These are phyloP conservation scores for Parietaria judaica DNA, from an alignment of 306 rosid species.

Conservation along the genomic window DNA sequence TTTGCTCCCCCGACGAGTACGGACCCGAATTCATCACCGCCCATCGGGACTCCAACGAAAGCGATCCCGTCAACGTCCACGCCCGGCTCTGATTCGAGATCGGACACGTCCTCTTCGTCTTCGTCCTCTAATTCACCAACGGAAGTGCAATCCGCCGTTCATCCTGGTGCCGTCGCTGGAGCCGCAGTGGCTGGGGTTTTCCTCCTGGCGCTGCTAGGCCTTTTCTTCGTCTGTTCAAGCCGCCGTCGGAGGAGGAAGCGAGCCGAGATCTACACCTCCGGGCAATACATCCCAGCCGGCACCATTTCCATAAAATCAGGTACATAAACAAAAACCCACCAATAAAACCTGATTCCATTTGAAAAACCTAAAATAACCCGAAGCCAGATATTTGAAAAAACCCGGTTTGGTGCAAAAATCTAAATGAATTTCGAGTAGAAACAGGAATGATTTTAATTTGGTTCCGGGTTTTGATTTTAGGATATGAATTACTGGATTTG, in stretches of 20 bases:
- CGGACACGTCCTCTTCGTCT: conserved; percentile 8
- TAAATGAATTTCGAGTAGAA: too few relatives aligned
- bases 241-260: conserved; percentile 33
- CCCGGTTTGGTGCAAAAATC: too few relatives aligned
- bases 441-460: too few relatives aligned
- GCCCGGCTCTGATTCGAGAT: neutral
- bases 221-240: conserved; percentile 16
- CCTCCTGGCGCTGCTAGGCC: conserved; percentile 33
- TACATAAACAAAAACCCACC: neutral
- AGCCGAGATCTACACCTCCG: conserved; percentile 8
- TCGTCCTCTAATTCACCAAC: neutral
- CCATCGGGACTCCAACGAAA: neutral
- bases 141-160: neutral
- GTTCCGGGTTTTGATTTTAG: too few relatives aligned
- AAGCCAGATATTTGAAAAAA: too few relatives aligned
- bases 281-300: conserved; percentile 26
- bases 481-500: too few relatives aligned
- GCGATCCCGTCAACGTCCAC: conserved; percentile 6
- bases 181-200: conserved; percentile 36
- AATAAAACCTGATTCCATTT: neutral
- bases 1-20: conserved; percentile 8
- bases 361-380: too few relatives aligned
- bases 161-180: conserved; percentile 29
- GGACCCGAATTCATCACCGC: conserved; percentile 7
- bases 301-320: conserved; percentile 38